These are phyloP conservation scores for Dictyophora rubrovolvata DNA, from an alignment of 768 basidiomycete genomes.

Conservation along the genomic window DNA sequence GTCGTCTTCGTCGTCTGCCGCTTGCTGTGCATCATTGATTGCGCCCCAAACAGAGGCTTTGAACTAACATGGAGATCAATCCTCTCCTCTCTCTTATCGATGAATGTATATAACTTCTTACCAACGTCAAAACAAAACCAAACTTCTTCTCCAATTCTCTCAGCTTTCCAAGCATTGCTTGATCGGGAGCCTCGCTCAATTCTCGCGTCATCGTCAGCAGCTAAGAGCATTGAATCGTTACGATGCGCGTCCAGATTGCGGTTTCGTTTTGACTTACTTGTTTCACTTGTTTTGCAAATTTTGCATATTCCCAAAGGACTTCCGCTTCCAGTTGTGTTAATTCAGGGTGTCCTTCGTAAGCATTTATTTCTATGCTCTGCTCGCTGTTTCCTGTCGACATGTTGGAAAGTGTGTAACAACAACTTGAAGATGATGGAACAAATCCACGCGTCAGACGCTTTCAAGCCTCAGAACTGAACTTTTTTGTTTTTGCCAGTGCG, in stretches of 20 bases:
- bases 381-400: background rate
- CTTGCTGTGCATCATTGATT: constrained; percentile 63
- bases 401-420: background rate
- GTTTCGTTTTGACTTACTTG: constrained; percentile 41
- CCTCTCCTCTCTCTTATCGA: background rate
- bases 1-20: constrained; percentile 9
- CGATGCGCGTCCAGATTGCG: background rate
- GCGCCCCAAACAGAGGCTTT: constrained; percentile 95
- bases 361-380: constrained; percentile 34
- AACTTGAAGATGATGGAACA: too few relatives aligned
- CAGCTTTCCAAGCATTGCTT: constrained; percentile 62
- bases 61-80: constrained; percentile 43
- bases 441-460: too few relatives aligned
- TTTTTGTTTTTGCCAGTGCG: background rate
- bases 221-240: constrained; percentile 24
- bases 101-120: constrained; percentile 28
- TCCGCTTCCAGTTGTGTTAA: constrained; percentile 63
- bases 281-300: constrained; percentile 71
- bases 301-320: constrained; percentile 89
- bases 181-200: constrained; percentile 69
- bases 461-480: background rate
- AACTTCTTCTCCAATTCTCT: constrained; percentile 86
- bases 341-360: constrained; percentile 61
- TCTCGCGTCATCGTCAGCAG: constrained; percentile 55
- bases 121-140: constrained; percentile 88